A percentile compares a stretch with the other conserved stretches of the same genome.
These are phyloP conservation scores for Fusarium sp. DNA, from an alignment of 2,329 filamentous ascomycete species.

Conservation along the genomic window DNA sequence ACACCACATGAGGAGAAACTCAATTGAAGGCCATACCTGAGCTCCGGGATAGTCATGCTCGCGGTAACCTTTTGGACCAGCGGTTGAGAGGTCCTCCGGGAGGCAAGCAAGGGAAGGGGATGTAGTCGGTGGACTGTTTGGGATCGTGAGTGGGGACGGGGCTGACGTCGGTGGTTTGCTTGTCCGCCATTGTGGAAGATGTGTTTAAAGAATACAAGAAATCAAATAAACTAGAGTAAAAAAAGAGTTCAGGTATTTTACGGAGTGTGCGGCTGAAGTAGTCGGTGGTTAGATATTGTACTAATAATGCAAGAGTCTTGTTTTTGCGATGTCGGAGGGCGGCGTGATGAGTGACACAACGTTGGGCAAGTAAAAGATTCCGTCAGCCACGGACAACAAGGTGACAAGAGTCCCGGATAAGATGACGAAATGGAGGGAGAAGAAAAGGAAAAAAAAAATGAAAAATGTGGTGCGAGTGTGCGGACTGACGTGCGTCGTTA, in stretches of 20 bases:
- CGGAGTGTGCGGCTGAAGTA: neutral
- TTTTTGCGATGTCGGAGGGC: neutral
- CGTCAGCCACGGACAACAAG: constrained; percentile 15
- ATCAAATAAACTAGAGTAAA: neutral
- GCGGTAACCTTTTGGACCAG: constrained; percentile 85
- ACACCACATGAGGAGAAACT: neutral
- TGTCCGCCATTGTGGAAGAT: constrained; percentile 42
- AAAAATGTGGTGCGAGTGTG: constrained; percentile 18
- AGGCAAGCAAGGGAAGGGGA: constrained; percentile 64
- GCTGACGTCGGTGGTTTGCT: constrained; percentile 30
- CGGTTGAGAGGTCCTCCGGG: constrained; percentile 76
- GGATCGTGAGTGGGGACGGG: constrained; percentile 50
- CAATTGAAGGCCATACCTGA: constrained; percentile 67
- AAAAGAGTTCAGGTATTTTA: neutral
- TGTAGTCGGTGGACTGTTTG: constrained; percentile 64
- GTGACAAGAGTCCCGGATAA: constrained; percentile 5
- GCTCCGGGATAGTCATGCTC: constrained; percentile 93
- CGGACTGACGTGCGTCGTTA: neutral
- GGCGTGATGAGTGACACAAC: neutral
- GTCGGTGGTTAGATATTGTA: neutral
- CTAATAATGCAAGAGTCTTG: neutral
- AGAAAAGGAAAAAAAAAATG: neutral
- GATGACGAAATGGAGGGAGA: constrained; percentile 23
- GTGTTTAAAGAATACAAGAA: neutral
- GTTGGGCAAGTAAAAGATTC: neutral